Evolutionary conservation across 2,329 filamentous ascomycete genomes (phyloP).

Genomic region (Paraphaeosphaeria minitans): DNA sequence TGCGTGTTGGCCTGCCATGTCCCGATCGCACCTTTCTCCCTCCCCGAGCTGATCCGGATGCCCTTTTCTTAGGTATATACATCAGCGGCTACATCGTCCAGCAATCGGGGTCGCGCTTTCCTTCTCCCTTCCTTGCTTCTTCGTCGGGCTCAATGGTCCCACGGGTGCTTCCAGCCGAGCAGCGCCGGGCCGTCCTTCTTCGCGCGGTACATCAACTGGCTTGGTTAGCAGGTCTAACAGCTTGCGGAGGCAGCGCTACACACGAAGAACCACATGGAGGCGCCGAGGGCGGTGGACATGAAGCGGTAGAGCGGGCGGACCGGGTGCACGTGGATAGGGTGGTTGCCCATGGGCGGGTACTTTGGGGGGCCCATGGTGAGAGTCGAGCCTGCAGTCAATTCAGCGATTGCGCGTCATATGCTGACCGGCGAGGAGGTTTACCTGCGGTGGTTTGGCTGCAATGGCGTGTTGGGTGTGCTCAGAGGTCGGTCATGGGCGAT

Average conservation of each 20-base stretch:
- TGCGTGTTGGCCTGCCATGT: constrained; percentile 23
- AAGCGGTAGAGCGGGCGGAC: constrained; percentile 78
- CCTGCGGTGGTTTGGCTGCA: constrained; percentile 34
- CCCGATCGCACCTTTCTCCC: not conserved
- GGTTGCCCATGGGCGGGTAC: constrained; percentile 48
- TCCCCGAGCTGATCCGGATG: not conserved
- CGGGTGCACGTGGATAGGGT: constrained; percentile 64
- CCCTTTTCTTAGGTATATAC: not conserved
- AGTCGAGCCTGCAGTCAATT: constrained; percentile 25
- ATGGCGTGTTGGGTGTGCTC: constrained; percentile 29
- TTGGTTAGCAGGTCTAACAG: constrained; percentile 25
- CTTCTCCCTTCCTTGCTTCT: no score
- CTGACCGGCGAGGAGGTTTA: constrained; percentile 10
- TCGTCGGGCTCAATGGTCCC: constrained; percentile 40
- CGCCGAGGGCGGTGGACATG: constrained; percentile 83
- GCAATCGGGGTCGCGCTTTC: constrained; percentile 1
- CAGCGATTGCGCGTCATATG: constrained; percentile 7
- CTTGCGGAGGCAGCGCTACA: constrained; percentile 42
- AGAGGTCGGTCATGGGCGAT: constrained; percentile 23
- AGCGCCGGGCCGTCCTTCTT: constrained; percentile 94
- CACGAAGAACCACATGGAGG: constrained; percentile 99
- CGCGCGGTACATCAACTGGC: constrained; percentile 89
- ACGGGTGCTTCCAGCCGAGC: constrained; percentile 86
- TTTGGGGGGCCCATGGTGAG: constrained; percentile 46
- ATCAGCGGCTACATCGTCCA: not conserved